A percentile compares a stretch with the other conserved stretches of the same genome.
phyloP scores from a whole-genome alignment of 129 eudicot species.

The Dittrichia graveolens region DNA sequence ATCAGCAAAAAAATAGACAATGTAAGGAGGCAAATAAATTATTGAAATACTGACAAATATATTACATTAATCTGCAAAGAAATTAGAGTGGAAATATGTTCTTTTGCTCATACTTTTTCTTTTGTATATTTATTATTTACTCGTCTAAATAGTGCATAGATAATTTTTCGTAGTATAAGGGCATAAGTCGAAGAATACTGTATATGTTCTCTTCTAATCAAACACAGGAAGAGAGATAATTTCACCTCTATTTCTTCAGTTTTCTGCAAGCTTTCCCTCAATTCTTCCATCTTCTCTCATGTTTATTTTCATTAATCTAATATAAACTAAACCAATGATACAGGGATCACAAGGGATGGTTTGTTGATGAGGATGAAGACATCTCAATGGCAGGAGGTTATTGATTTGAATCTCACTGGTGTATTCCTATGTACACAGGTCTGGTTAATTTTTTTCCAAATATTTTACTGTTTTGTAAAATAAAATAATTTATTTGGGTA shows the following conservation, averaged over 20 bases:
- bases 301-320: neutral
- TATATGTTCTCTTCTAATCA: constrained; percentile 3
- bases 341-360: constrained; percentile 97
- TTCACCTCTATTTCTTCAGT: constrained; percentile 5
- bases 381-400: constrained; percentile 95
- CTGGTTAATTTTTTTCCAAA: constrained; percentile 9
- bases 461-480: neutral
- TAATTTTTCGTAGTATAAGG: neutral
- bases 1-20: neutral
- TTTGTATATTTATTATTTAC: neutral
- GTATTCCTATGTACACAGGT: constrained; percentile 97
- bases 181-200: too few species aligned
- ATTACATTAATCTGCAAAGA: neutral
- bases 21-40: neutral
- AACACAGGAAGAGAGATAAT: neutral
- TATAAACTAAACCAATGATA: constrained; percentile 13
- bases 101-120: neutral
- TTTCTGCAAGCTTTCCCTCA: neutral
- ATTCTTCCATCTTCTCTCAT: neutral
- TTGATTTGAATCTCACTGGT: constrained; percentile 91
- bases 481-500: neutral
- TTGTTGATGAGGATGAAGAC: constrained; percentile 89
- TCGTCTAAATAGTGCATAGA: neutral
- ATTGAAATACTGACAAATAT: neutral
- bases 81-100: neutral